Conservation (phyloP, 495 filamentous ascomycete species). For the Neurospora cerealis region DNA sequence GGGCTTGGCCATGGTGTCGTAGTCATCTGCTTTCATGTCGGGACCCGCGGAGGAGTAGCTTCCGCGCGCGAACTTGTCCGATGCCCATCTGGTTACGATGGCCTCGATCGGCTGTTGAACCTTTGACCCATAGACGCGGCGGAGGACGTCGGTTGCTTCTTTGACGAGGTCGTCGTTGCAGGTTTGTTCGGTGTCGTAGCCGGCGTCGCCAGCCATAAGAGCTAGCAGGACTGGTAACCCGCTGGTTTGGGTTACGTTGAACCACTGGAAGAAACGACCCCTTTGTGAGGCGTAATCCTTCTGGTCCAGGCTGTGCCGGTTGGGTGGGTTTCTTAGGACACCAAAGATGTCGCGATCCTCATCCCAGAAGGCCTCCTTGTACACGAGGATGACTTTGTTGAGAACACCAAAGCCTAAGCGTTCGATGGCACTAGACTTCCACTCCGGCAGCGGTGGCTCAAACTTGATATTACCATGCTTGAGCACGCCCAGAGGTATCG, state of each 20-base stretch:
- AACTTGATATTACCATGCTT: slow-evolving; percentile 70
- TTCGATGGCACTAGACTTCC: slow-evolving; percentile 71
- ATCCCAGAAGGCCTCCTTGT: slow-evolving; percentile 88
- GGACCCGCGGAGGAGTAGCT: slow-evolving; percentile 91
- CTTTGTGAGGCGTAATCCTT: slow-evolving; percentile 43
- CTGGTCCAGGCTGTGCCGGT: slow-evolving; percentile 42
- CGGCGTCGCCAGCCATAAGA: slow-evolving; percentile 95
- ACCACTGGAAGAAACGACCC: slow-evolving; percentile 93
- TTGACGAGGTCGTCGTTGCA: slow-evolving; percentile 61
- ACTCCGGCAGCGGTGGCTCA: slow-evolving; percentile 71
- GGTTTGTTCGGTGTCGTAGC: slow-evolving; percentile 69
- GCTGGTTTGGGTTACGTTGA: slow-evolving; percentile 84
- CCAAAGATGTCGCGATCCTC: slow-evolving; percentile 89
- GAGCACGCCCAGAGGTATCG: slow-evolving; percentile 80
- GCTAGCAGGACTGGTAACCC: slow-evolving; percentile 81
- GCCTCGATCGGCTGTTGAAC: slow-evolving; percentile 71
- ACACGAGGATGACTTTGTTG: slow-evolving; percentile 93
- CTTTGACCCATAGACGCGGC: slow-evolving; percentile 42
- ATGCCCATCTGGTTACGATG: slow-evolving; percentile 88
- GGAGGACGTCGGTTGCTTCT: slow-evolving; percentile 71
- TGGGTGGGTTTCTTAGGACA: slow-evolving; percentile 59
- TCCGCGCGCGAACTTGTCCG: slow-evolving; percentile 78
- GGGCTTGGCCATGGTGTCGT: slow-evolving; percentile 80
- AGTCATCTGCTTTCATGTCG: slow-evolving; percentile 72
- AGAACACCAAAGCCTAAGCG: slow-evolving; percentile 90